Evolutionary conservation across 1,139 yeast species (phyloP), one percentile per base, ranked within the genome.

Genomic region (Taphrina flavorubra): DNA sequence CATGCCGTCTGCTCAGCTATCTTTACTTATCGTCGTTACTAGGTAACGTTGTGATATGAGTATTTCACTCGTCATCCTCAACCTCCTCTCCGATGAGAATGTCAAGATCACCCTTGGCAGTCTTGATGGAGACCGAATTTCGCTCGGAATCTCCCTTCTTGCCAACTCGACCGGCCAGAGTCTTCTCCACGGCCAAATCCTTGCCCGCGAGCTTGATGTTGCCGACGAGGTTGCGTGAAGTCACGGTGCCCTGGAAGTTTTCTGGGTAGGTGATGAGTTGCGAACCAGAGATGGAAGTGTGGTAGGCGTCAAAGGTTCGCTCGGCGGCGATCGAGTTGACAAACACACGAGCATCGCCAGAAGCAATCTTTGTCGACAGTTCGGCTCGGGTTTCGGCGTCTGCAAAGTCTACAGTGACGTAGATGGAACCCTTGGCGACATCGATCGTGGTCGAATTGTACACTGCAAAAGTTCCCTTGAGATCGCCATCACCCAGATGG

Each of bases 61-160:
- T 39, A 16, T 8, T 1, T 16, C n/a, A 44, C 25, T 44, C 47
- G 18, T 44, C 47, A 37, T 37, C 46, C 36, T 56, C 60, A 16
- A 40, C 60, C 40, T 58, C 62, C 11, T 58, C 62, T 44, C 67
- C 67, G 34, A 63, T 39, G 11, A 63, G 67, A 20, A 63, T 49
- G 31, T 63, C 67, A 31, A 63, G 49, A 42, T 44, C 55, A 8
- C 67, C 67, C 61, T 63, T 63, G 59, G 67, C 67, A 46, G 67
- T 39, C 67, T 63, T 63, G 67, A 63, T 51, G 25, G 47, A 49
- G 47, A 63, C 67, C 13, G 40, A 51, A 31, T 63, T 63, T 16
- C 51, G 49, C 39, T 53, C 56, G 6, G 61, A 46, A 20, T 63
- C 67, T 16, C 67, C 67, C 47, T 63, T 31, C 61, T 63, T 63